Percentiles rank a stretch among this genome's conserved stretches.
phyloP scores from a whole-genome alignment of 2,329 filamentous ascomycete genomes.

The Calonectria leucothoes region DNA sequence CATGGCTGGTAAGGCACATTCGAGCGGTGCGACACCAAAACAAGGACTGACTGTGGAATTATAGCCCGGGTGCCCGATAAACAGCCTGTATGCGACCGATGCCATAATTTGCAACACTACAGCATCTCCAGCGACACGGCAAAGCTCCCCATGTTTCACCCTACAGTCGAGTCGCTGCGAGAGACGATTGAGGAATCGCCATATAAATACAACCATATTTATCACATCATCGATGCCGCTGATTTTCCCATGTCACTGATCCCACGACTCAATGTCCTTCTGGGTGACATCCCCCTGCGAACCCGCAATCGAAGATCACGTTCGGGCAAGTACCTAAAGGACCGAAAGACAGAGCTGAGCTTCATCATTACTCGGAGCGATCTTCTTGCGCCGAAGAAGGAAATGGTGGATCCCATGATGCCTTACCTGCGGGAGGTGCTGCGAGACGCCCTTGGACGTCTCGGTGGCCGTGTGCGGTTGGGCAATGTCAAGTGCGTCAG shows the following conservation, averaged over 20 bases:
- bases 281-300: conserved; percentile 79
- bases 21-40: background rate
- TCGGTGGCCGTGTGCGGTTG: conserved; percentile 78
- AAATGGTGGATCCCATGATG: conserved; percentile 87
- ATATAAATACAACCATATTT: conserved; percentile 91
- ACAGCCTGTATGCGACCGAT: conserved; percentile 83
- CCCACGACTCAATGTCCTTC: conserved; percentile 76
- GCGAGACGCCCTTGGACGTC: conserved; percentile 77
- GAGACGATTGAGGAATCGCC: conserved; percentile 91
- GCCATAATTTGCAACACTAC: conserved; percentile 85
- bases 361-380: conserved; percentile 94
- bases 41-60: conserved; percentile 26
- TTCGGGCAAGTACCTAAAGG: conserved; percentile 71
- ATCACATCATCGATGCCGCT: conserved; percentile 93
- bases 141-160: conserved; percentile 77
- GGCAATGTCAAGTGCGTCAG: conserved; percentile 92
- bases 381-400: conserved; percentile 83
- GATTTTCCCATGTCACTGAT: conserved; percentile 97
- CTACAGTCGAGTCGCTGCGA: conserved; percentile 82
- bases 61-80: conserved; percentile 40
- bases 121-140: conserved; percentile 62
- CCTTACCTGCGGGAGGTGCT: conserved; percentile 84
- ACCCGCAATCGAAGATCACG: conserved; percentile 84
- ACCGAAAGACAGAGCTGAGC: conserved; percentile 80
- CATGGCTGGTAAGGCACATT: conserved; percentile 30